Base-by-base conservation (phyloP, 1,284 basidiomycete genomes). In the Irpex lacteus region DNA sequence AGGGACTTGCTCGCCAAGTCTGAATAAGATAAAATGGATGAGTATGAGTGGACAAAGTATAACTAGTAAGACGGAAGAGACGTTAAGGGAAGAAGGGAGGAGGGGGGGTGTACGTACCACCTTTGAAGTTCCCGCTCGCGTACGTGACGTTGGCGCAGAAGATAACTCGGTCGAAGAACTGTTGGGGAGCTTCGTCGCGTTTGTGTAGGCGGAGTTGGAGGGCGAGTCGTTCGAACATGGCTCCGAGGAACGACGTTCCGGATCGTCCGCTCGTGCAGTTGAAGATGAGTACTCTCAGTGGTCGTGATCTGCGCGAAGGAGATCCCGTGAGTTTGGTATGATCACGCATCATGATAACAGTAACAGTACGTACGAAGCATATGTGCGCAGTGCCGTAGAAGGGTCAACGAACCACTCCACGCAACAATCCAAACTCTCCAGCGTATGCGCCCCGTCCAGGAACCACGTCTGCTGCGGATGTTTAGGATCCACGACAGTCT, bases 111-210 rank as follows among this genome's bases (percentile, higher is more conserved):
- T 55, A 53, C 88, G 72, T 69, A 94, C 95, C 95, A 63, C 94
- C 91, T 78, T 97, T 98, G 76, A 90, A 98, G 47, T 84, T 82
- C 1, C 98, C 97, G 69, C 92, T 88, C 1, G 87, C 84, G 72
- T 96, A 99, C 0, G 98, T 99, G 53, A 96, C 91, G 75, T 99
- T 99, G 32, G 96, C 91, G 76, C 96, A 98, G 77, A 99, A 99
- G 63, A 98, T 85, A 66, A 95, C 93, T 58, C 87, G 83, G 72
- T 94, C 85, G 72, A 99, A 98, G 71, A 94, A 88, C 38, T 67
- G 68, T 18, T 73, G 73, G 1, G 78, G 69, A 15, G 75, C 71
- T 59, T 83, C 80, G 34, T 73, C 60, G 56, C 75, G 73, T 49
- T 74, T 69, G 65, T 84, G 72, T 36, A 75, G 66, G 66, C 78